phyloP scores from a whole-genome alignment of 495 filamentous ascomycete genomes.

The Aspergillus asperescens region DNA sequence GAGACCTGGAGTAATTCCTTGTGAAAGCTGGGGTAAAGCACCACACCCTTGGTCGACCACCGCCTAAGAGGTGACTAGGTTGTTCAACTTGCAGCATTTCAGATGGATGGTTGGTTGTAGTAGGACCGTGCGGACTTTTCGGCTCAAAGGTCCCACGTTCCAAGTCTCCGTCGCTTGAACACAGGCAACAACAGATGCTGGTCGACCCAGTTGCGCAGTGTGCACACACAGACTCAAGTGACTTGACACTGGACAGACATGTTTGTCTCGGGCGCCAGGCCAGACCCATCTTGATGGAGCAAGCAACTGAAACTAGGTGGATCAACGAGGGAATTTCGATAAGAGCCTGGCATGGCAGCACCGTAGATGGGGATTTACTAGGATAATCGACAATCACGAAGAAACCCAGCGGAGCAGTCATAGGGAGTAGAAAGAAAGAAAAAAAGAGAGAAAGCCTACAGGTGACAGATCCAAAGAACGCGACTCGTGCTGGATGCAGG shows the following conservation, averaged over 20 bases:
- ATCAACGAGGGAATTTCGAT: conserved; percentile 6
- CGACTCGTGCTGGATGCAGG: conserved; percentile 12
- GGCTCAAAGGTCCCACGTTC: neutral
- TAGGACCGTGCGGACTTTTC: neutral
- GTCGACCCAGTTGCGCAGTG: too few species aligned
- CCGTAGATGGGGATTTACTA: too few species aligned
- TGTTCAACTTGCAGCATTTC: neutral
- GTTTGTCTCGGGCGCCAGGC: neutral
- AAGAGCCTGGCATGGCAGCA: neutral
- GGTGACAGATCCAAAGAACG: neutral
- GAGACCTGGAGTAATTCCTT: neutral
- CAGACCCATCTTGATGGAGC: neutral
- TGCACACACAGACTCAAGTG: neutral
- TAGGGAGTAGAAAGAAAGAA: neutral
- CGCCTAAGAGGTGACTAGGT: neutral
- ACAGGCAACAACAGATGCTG: neutral
- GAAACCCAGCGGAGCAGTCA: neutral
- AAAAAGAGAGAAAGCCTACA: conserved; percentile 1
- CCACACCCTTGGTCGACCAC: neutral
- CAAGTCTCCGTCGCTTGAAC: neutral
- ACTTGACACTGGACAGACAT: neutral
- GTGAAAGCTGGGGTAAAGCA: conserved; percentile 1
- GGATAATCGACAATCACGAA: neutral
- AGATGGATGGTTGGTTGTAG: neutral
- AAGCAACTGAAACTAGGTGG: conserved; percentile 1